Percentiles rank a stretch among this genome's conserved stretches.
phyloP scores from a whole-genome alignment of 2,329 filamentous ascomycete genomes.

The Fusarium algeriense region DNA sequence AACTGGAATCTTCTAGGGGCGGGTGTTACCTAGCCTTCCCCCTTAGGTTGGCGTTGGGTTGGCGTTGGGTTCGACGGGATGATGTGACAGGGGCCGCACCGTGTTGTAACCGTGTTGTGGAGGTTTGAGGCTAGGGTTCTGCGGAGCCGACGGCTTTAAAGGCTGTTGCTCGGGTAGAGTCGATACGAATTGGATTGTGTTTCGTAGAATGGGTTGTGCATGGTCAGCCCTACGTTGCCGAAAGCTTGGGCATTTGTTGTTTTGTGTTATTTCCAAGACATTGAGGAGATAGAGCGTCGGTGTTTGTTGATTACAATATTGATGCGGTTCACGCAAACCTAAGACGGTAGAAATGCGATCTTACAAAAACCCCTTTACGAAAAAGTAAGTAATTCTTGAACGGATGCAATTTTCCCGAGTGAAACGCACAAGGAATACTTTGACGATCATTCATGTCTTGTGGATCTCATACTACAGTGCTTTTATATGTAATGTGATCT shows the following conservation, averaged over 20 bases:
- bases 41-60: not conserved
- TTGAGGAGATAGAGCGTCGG: rapidly evolving
- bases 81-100: not conserved
- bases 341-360: too few species aligned
- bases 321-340: too few species aligned
- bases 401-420: not conserved
- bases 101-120: not conserved
- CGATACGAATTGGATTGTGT: not conserved
- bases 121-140: not conserved
- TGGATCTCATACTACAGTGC: not conserved
- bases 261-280: not conserved
- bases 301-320: rapidly evolving
- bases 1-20: constrained; percentile 9
- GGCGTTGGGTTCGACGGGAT: not conserved
- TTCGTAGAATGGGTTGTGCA: not conserved
- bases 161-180: not conserved
- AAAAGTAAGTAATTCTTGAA: not conserved
- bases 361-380: not conserved
- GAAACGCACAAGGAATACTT: not conserved
- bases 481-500: not conserved
- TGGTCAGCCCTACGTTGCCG: not conserved
- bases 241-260: not conserved
- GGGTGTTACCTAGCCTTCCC: constrained; percentile 1
- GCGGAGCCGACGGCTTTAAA: not conserved
- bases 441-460: not conserved